These are phyloP conservation scores for Exophiala sp. DNA, from an alignment of 2,329 filamentous ascomycete genomes.

Conservation along the genomic window DNA sequence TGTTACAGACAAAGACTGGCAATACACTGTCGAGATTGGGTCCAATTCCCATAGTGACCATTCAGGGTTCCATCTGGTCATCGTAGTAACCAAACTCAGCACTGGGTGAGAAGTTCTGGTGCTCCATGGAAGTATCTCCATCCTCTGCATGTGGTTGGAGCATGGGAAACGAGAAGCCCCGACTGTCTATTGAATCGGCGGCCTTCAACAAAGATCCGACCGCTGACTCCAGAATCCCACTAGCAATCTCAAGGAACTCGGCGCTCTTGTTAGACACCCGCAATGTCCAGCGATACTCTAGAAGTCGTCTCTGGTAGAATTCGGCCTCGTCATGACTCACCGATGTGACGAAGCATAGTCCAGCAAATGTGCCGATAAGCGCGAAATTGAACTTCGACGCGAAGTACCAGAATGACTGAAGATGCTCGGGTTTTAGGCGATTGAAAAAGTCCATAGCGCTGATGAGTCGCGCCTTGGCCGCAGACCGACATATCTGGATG, in stretches of 20 bases:
- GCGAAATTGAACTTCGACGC: conserved; percentile 69
- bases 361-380: conserved; percentile 84
- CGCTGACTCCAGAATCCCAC: conserved; percentile 28
- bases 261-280: conserved; percentile 60
- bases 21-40: conserved; percentile 1
- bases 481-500: conserved; percentile 74
- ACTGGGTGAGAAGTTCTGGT: conserved; percentile 7
- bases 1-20: not conserved
- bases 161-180: conserved; percentile 27
- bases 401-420: conserved; percentile 78
- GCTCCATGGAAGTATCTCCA: conserved; percentile 20
- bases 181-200: conserved; percentile 27
- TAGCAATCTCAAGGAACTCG: conserved; percentile 29
- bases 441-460: conserved; percentile 98
- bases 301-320: conserved; percentile 81
- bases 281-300: conserved; percentile 92
- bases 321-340: conserved; percentile 84
- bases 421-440: conserved; percentile 77
- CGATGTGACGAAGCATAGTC: conserved; percentile 82
- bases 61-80: conserved; percentile 16
- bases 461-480: conserved; percentile 89
- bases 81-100: conserved; percentile 19
- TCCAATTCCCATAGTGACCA: conserved; percentile 7
- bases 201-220: conserved; percentile 27
- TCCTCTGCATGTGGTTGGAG: conserved; percentile 22